Evolutionary conservation across 495 filamentous ascomycete genomes (phyloP).

Genomic region (Hypomontagnella submonticulosa): DNA sequence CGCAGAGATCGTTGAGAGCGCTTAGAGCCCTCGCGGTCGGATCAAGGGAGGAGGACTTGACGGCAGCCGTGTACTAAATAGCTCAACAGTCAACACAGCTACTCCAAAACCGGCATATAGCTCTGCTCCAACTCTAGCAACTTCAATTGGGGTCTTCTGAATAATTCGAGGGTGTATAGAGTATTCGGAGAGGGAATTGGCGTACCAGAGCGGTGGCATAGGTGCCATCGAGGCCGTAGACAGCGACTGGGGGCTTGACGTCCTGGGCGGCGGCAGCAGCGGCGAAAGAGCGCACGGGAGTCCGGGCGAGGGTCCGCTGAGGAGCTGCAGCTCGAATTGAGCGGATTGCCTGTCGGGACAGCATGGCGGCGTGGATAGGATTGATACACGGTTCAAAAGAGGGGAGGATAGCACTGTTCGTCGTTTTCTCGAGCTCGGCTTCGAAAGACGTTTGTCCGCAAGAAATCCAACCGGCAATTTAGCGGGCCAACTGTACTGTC

Average conservation of each 20-base stretch:
- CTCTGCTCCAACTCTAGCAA: conserved; percentile 3
- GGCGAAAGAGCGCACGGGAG: conserved; percentile 75
- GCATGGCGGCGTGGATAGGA: conserved; percentile 60
- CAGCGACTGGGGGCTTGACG: conserved; percentile 84
- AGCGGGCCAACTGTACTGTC: conserved; percentile 26
- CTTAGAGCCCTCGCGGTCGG: conserved; percentile 78
- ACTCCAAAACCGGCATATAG: background rate
- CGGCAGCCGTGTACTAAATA: conserved; percentile 91
- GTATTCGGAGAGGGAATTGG: conserved; percentile 31
- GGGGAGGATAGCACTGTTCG: conserved; percentile 36
- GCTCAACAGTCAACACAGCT: conserved; percentile 49
- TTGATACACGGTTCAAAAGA: conserved; percentile 44
- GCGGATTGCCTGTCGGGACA: conserved; percentile 70
- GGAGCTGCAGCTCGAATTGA: conserved; percentile 67
- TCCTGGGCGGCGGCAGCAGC: conserved; percentile 68
- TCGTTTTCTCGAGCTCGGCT: conserved; percentile 36
- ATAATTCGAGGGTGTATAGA: background rate
- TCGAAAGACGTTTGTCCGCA: conserved; percentile 39
- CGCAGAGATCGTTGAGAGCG: conserved; percentile 74
- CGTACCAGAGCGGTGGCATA: conserved; percentile 98
- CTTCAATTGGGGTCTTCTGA: conserved; percentile 17
- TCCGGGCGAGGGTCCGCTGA: conserved; percentile 53
- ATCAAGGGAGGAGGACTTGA: conserved; percentile 87
- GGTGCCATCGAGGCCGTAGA: conserved; percentile 96
- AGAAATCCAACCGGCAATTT: conserved; percentile 46